Evolutionary conservation across 2,329 filamentous ascomycete species (phyloP).

Genomic region (Pseudopithomyces maydicus): DNA sequence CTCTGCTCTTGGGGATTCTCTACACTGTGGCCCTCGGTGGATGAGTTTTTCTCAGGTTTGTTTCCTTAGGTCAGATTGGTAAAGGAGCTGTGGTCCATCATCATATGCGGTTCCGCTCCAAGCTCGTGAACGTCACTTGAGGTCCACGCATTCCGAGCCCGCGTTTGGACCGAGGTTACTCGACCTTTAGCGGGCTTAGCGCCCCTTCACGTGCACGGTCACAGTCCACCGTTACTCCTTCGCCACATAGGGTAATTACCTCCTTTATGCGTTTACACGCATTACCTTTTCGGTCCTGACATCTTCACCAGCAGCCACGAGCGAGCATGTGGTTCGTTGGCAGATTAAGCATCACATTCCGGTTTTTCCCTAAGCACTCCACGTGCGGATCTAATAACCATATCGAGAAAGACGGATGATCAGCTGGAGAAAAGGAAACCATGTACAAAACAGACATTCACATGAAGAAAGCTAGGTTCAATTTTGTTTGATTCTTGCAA

Average conservation of each 20-base stretch:
- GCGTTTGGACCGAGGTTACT: constrained; percentile 29
- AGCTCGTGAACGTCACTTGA: constrained; percentile 41
- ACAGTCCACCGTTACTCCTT: constrained; percentile 15
- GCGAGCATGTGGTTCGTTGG: neutral
- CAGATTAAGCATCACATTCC: neutral
- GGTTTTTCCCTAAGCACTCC: neutral
- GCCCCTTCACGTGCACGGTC: constrained; percentile 21
- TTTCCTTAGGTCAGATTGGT: constrained; percentile 4
- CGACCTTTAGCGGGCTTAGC: constrained; percentile 25
- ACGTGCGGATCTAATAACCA: too few species aligned
- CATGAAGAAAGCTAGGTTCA: too few species aligned
- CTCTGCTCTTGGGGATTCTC: too few species aligned
- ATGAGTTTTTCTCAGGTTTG: neutral
- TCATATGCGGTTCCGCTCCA: constrained; percentile 28
- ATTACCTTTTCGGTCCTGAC: neutral
- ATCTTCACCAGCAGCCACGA: neutral
- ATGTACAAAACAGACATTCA: too few species aligned
- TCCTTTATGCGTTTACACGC: constrained; percentile 13
- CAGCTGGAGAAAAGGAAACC: too few species aligned
- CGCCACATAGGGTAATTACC: constrained; percentile 13
- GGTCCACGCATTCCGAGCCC: constrained; percentile 6
- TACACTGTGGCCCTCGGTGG: too few species aligned
- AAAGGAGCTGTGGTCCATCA: constrained; percentile 21
- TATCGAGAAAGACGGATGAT: too few species aligned
- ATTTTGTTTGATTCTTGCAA: too few species aligned